Evolutionary conservation across 306 rosid genomes (phyloP), one percentile per base, ranked within the genome.

Genomic region (Vigna nakashimae): DNA sequence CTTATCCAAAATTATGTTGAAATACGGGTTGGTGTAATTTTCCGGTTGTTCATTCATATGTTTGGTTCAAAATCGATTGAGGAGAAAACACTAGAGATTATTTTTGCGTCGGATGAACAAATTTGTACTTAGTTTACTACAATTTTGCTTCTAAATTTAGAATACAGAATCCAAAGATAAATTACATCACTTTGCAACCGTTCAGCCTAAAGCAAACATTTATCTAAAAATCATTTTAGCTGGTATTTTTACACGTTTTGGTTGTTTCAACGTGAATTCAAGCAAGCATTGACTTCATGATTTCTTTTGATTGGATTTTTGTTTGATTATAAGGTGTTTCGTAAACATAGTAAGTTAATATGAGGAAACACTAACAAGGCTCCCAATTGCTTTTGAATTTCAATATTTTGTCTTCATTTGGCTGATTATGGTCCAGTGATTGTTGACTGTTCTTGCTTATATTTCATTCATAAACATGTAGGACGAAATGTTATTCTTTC

Each of bases 401-500:
- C 6, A 16, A 48, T 40, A 28, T 48, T 51, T 22, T 75, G 30
- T 15, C 3, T 26, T 26, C 56, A n/a, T 16, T 77, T 64, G 51
- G 42, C 50, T 34, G 64, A 9, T 68, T 79, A n/a, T 55, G 3
- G 14, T 65, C 49, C 24, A 20, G 57, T 68, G 55, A 10, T 68
- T 52, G 26, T 75, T 43, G 56, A 45, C 34, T 76, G n/a, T 57
- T 70, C 8, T 6, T 80, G 69, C 80, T 46, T 51, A 76, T 65
- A 32, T 79, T 73, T 67, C 60, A 42, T 63, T 62, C 69, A 38
- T 52, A 18, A 83, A 11, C 57, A 24, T 72, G 87, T 92, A 95
- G 98, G 98, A 17, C 96, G 97, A 3, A 95, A 95, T 89, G 98
- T 92, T 80, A 82, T 95, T 84, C 92, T 95, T 73, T 95, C 91